Percentiles rank a stretch among this genome's conserved stretches.
Evolutionary conservation across 495 filamentous ascomycete species (phyloP).

Genomic region (Aspergillus baeticus): DNA sequence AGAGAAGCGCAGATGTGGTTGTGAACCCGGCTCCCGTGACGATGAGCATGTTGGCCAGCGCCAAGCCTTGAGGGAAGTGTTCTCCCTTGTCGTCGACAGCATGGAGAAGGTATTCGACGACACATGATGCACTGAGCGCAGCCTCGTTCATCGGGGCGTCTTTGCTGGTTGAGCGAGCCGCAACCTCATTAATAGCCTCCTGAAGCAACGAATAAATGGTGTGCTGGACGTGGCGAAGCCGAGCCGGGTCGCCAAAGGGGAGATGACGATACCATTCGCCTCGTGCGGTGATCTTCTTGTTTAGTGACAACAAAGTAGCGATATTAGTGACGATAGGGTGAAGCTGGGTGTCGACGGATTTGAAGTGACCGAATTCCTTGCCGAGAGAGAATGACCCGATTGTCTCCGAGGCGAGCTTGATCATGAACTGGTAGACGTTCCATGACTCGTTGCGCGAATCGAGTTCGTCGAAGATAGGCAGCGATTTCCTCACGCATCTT

Average conservation of each 20-base stretch:
- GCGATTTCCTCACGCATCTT: constrained; percentile 32
- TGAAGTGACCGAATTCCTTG: constrained; percentile 51
- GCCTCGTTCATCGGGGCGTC: constrained; percentile 47
- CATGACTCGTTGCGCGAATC: constrained; percentile 43
- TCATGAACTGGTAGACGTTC: constrained; percentile 58
- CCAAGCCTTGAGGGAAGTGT: constrained; percentile 40
- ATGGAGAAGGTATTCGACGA: constrained; percentile 47
- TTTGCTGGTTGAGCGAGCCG: constrained; percentile 17
- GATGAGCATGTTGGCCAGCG: constrained; percentile 32
- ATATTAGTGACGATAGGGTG: constrained; percentile 39
- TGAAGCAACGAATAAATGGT: constrained; percentile 26
- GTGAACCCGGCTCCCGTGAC: constrained; percentile 55
- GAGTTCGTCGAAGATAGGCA: constrained; percentile 52
- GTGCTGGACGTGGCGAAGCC: constrained; percentile 28
- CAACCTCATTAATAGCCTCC: constrained; percentile 23
- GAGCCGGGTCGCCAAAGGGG: constrained; percentile 50
- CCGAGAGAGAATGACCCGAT: constrained; percentile 48
- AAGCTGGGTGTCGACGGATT: constrained; percentile 33
- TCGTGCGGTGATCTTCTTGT: constrained; percentile 47
- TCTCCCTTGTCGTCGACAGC: constrained; percentile 51
- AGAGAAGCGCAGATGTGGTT: constrained; percentile 50
- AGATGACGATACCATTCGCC: constrained; percentile 50
- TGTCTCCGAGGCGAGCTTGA: constrained; percentile 52
- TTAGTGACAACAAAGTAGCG: constrained; percentile 41
- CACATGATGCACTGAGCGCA: constrained; percentile 41